phyloP scores from a whole-genome alignment of 352 stramenopile species.

The Globisporangium emineosum region DNA sequence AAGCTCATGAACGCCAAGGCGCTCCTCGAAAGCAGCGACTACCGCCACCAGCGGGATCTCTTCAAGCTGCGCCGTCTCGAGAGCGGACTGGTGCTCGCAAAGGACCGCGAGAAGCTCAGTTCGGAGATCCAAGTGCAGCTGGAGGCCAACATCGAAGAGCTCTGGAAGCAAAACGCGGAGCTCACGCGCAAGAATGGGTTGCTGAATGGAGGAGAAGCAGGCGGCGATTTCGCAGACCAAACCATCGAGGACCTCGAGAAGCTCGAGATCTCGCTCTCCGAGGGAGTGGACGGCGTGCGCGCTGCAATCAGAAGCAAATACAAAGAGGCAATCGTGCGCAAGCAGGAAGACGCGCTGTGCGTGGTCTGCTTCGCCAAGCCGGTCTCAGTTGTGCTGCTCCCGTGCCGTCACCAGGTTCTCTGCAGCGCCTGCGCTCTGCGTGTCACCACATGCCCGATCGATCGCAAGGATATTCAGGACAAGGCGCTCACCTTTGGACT shows the following conservation, averaged over 20 bases:
- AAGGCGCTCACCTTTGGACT: conserved; percentile 69
- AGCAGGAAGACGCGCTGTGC: conserved; percentile 30
- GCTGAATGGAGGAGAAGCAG: conserved; percentile 21
- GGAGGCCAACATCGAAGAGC: conserved; percentile 21
- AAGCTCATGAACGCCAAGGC: conserved; percentile 24
- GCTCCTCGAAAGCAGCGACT: conserved; percentile 20
- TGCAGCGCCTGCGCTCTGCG: conserved; percentile 52
- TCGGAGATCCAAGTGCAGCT: conserved; percentile 34
- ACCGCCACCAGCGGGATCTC: conserved; percentile 18
- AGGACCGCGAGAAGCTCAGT: conserved; percentile 25
- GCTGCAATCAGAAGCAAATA: conserved; percentile 30
- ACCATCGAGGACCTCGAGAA: conserved; percentile 41
- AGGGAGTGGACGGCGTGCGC: conserved; percentile 28
- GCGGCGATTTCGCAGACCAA: conserved; percentile 24
- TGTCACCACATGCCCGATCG: conserved; percentile 52
- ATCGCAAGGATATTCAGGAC: conserved; percentile 53
- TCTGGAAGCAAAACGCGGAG: conserved; percentile 25
- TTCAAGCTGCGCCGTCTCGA: conserved; percentile 28
- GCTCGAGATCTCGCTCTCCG: conserved; percentile 30
- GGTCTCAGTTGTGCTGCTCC: conserved; percentile 45
- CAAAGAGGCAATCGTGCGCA: conserved; percentile 20
- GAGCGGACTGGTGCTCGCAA: conserved; percentile 32
- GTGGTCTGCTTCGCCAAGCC: conserved; percentile 54
- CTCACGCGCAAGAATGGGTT: conserved; percentile 20
- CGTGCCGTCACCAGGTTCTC: conserved; percentile 62